phyloP scores from a whole-genome alignment of 2,329 filamentous ascomycete species.

The Phialocephala subalpina region DNA sequence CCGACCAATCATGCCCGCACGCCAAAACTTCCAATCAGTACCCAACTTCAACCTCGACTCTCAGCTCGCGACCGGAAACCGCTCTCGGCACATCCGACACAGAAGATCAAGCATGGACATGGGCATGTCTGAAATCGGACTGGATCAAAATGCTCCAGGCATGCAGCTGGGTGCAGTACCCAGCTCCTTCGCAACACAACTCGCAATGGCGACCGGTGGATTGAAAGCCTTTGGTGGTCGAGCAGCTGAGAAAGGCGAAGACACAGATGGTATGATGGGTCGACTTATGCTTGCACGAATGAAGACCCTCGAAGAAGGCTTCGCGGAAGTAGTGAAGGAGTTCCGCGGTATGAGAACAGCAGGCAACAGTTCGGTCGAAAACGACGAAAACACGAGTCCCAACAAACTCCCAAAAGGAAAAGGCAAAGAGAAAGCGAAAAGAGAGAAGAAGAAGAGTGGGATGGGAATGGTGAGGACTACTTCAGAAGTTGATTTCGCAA shows the following conservation, averaged over 20 bases:
- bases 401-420: constrained; percentile 13
- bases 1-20: constrained; percentile 62
- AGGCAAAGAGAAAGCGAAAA: constrained; percentile 31
- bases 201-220: constrained; percentile 75
- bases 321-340: constrained; percentile 85
- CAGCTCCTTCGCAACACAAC: constrained; percentile 82
- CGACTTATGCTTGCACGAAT: constrained; percentile 87
- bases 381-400: constrained; percentile 4
- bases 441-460: constrained; percentile 17
- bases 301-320: constrained; percentile 92
- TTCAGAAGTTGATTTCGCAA: constrained; percentile 32
- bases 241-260: constrained; percentile 49
- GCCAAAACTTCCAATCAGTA: constrained; percentile 61
- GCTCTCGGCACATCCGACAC: constrained; percentile 35
- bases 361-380: constrained; percentile 39
- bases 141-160: constrained; percentile 69
- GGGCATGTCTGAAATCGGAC: constrained; percentile 76
- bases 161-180: constrained; percentile 67
- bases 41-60: constrained; percentile 53
- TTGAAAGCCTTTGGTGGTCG: constrained; percentile 55
- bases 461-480: constrained; percentile 24
- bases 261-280: constrained; percentile 76
- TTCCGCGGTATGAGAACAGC: constrained; percentile 53
- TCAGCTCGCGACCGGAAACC: constrained; percentile 12
- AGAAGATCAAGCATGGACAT: constrained; percentile 69